Conservation (phyloP, 306 rosid species). For the Macrotyloma uniflorum region DNA sequence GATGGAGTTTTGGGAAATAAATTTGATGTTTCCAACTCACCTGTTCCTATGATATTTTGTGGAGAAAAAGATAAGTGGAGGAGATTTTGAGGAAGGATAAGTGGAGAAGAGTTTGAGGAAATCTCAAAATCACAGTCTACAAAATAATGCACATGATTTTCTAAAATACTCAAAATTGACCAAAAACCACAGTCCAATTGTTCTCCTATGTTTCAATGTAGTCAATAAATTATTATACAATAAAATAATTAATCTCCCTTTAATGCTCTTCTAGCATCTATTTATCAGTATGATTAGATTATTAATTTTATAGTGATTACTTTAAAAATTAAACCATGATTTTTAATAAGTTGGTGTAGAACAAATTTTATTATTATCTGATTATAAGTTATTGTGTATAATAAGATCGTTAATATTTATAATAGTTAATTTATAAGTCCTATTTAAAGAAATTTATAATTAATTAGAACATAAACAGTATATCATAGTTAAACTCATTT, state of each 20-base stretch:
- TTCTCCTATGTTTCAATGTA: not conserved
- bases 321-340: no score
- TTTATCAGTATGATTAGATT: no score
- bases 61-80: not conserved
- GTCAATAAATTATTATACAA: not conserved
- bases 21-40: not conserved
- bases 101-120: not conserved
- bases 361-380: no score
- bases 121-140: not conserved
- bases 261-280: no score
- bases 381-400: not conserved
- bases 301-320: no score
- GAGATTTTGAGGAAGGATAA: not conserved
- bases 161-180: not conserved
- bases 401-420: not conserved
- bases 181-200: no score
- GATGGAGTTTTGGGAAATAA: not conserved
- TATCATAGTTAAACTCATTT: not conserved
- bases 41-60: not conserved
- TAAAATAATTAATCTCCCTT: not conserved
- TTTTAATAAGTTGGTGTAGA: no score
- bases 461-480: no score
- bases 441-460: no score
- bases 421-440: not conserved
- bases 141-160: not conserved